These are phyloP conservation scores for Vigna unguiculata DNA, from an alignment of 306 rosid species.

Conservation along the genomic window DNA sequence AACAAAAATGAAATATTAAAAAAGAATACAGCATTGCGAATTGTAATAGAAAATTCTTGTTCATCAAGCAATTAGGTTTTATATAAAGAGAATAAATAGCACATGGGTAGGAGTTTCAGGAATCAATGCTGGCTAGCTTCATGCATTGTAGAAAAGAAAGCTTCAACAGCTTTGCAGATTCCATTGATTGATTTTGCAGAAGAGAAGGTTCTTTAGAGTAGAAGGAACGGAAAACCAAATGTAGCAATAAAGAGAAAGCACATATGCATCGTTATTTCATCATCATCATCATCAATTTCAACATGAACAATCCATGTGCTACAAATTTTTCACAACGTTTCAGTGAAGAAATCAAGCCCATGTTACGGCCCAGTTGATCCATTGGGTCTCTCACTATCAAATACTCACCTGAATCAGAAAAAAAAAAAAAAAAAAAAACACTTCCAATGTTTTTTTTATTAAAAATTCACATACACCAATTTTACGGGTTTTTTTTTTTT, in stretches of 20 bases:
- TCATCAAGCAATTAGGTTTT: too few relatives aligned
- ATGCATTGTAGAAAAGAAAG: not conserved
- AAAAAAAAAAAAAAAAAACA: too few relatives aligned
- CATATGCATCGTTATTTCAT: not conserved
- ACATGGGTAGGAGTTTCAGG: not conserved
- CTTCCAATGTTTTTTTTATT: too few relatives aligned
- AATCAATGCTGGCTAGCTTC: not conserved
- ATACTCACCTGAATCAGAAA: not conserved
- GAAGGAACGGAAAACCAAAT: constrained; percentile 3
- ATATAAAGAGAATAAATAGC: not conserved
- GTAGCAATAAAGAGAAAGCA: not conserved
- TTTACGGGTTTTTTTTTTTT: too few relatives aligned
- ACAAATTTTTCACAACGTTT: not conserved
- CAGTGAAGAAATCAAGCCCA: not conserved
- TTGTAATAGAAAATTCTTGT: too few relatives aligned
- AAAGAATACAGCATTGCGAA: too few relatives aligned
- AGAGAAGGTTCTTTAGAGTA: not conserved
- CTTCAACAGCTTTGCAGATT: not conserved
- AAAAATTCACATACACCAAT: too few relatives aligned
- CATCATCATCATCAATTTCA: not conserved
- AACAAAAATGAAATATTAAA: too few relatives aligned
- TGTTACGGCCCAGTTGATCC: not conserved
- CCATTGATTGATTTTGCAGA: not conserved
- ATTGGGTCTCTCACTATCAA: not conserved
- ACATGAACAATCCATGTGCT: not conserved